Base-by-base conservation (phyloP, 352 stramenopile genomes). In the Phytophthora vignae region DNA sequence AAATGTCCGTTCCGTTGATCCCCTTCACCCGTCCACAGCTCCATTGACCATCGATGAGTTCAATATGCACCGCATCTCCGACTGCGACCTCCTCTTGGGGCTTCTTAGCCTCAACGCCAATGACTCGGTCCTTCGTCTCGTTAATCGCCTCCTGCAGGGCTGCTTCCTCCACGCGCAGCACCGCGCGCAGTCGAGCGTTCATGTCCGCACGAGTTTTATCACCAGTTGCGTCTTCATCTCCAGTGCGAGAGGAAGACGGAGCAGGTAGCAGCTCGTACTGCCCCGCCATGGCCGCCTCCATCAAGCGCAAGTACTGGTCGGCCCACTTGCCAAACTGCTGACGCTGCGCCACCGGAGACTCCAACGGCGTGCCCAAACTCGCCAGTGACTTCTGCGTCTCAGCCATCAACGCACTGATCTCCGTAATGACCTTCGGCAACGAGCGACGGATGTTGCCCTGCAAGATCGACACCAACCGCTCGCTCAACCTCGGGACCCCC, bases 381-480 rank as follows among this genome's bases (percentile, higher is more conserved):
- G 17, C 33, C 44, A 88, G 52, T 29, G 73, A 56, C 11, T 65
- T 60, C 17, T 74, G 42, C 0, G 64, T 74, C 14, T 60, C 36
- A 8, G 52, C 63, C 15, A 85, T 73, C 10, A 64, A 69, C 7
- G 67, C 57, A 22, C 60, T 69, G 22, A 91, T 88, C 64, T 88
- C 79, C 12, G 59, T 15, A 19, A 87, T 69, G 11, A 90, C 80
- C n/a, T 66, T 73, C 0, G 81, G 83, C 64, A 88, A 65, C 10
- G 79, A 81, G 1, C 73, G 76, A 38, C 73, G 69, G 22, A 89
- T 86, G 31, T 85, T 88, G 38, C 80, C 64, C n/a, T 88, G 71
- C 59, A 91, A 55, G 31, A 89, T 87, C 6, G 64, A 54, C 44
- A 87, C 74, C 48, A 91, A 65, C 3, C 73, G 68, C 5, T 71